These are phyloP conservation scores for Septoria linicola DNA, from an alignment of 2,329 filamentous ascomycete species.

Conservation along the genomic window DNA sequence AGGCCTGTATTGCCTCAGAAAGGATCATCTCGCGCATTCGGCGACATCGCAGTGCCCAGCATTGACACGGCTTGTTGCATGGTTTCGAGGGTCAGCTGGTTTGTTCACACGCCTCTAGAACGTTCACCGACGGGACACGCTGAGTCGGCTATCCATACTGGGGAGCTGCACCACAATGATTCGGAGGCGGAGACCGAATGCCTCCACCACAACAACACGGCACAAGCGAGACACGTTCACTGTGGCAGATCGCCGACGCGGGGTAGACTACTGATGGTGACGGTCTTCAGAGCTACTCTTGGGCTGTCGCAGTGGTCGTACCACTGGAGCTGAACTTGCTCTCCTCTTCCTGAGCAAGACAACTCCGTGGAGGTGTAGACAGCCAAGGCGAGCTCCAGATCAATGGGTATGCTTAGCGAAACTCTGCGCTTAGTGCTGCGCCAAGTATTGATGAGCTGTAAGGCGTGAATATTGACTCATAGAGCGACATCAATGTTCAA, in stretches of 20 bases:
- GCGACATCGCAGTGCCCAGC: too few species aligned
- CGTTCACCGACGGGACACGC: too few species aligned
- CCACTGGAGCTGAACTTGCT: neutral
- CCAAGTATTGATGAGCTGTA: neutral
- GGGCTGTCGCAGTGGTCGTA: neutral
- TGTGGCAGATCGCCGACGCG: neutral
- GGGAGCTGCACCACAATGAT: too few species aligned
- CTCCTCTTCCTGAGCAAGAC: constrained; percentile 1
- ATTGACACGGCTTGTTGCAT: too few species aligned
- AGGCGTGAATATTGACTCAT: constrained; percentile 1
- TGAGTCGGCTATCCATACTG: too few species aligned
- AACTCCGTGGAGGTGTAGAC: neutral
- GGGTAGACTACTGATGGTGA: neutral
- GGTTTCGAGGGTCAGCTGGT: too few species aligned
- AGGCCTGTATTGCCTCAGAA: neutral
- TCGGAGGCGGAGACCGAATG: too few species aligned
- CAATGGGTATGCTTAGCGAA: neutral
- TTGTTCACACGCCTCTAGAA: too few species aligned
- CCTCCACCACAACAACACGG: neutral
- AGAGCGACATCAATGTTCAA: neutral
- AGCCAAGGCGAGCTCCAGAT: neutral
- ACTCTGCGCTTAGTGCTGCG: neutral
- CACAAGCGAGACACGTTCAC: neutral
- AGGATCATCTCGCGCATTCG: neutral
- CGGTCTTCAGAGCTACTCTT: neutral